Evolutionary conservation across 2,329 filamentous ascomycete genomes (phyloP).

Genomic region (Botrytis fabae): DNA sequence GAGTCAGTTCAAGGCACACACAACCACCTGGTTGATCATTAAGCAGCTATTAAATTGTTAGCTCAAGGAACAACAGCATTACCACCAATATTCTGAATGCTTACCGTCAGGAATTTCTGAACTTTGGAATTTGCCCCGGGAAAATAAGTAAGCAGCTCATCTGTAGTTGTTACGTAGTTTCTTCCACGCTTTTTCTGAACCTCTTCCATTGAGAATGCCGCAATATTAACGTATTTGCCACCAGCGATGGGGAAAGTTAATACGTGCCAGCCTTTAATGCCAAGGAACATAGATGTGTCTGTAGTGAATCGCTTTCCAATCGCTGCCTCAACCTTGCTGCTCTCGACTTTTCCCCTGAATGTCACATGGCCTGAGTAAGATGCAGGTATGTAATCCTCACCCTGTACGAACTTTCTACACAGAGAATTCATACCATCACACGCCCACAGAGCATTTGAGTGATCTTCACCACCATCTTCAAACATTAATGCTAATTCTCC

Average conservation of each 20-base stretch:
- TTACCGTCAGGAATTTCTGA: constrained; percentile 20
- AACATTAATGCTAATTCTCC: constrained; percentile 21
- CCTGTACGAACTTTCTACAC: constrained; percentile 24
- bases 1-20: constrained; percentile 23
- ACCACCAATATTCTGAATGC: neutral
- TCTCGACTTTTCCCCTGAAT: constrained; percentile 17
- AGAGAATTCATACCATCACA: constrained; percentile 28
- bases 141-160: constrained; percentile 26
- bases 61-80: neutral
- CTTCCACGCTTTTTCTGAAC: constrained; percentile 25
- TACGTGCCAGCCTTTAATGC: constrained; percentile 22
- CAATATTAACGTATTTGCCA: constrained; percentile 23
- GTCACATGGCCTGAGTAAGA: constrained; percentile 23
- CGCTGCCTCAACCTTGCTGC: constrained; percentile 16
- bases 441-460: constrained; percentile 23
- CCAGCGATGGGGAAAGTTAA: constrained; percentile 24
- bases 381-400: constrained; percentile 19
- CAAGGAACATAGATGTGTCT: constrained; percentile 26
- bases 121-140: constrained; percentile 21
- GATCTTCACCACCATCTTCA: constrained; percentile 22
- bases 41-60: constrained; percentile 16
- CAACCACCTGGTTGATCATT: constrained; percentile 21
- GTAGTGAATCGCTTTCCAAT: constrained; percentile 24
- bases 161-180: constrained; percentile 21
- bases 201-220: constrained; percentile 22